Evolutionary conservation across 441 rosid species (phyloP).

Genomic region (Corymbia calophylla): DNA sequence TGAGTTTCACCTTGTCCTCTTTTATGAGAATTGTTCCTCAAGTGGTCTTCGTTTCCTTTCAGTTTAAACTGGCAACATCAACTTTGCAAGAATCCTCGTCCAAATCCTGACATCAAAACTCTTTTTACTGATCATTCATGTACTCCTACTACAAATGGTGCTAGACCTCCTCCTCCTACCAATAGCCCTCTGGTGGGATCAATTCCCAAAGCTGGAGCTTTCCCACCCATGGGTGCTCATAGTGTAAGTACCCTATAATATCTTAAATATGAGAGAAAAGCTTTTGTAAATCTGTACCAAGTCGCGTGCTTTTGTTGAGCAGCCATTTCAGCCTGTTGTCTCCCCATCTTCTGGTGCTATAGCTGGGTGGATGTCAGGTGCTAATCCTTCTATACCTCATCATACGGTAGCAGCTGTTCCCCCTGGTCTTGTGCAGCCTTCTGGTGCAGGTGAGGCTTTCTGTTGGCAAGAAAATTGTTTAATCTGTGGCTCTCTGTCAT

Average conservation of each 20-base stretch:
- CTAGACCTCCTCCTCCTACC: constrained; percentile 39
- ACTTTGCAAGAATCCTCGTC: constrained; percentile 64
- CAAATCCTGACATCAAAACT: constrained; percentile 68
- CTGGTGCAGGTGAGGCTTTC: constrained; percentile 31
- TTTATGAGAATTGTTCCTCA: not conserved
- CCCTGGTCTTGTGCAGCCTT: constrained; percentile 27
- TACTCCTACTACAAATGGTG: constrained; percentile 41
- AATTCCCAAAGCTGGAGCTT: constrained; percentile 47
- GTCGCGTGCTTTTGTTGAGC: not conserved
- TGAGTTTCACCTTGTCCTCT: not conserved
- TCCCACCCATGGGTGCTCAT: constrained; percentile 52
- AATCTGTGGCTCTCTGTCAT: not conserved
- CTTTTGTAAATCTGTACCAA: not conserved
- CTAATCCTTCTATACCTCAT: constrained; percentile 37
- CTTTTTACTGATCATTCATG: constrained; percentile 58
- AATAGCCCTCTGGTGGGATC: constrained; percentile 44
- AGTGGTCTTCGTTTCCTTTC: constrained; percentile 2
- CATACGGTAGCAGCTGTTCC: constrained; percentile 43
- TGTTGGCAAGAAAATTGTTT: not conserved
- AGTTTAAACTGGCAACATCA: constrained; percentile 80
- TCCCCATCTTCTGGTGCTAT: constrained; percentile 45
- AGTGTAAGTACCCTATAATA: constrained; percentile 26
- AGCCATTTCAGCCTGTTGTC: constrained; percentile 58
- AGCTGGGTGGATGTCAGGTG: constrained; percentile 50
- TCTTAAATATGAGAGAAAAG: not conserved